Evolutionary conservation across 495 filamentous ascomycete genomes (phyloP).

Genomic region (Penicillium maclennaniae): DNA sequence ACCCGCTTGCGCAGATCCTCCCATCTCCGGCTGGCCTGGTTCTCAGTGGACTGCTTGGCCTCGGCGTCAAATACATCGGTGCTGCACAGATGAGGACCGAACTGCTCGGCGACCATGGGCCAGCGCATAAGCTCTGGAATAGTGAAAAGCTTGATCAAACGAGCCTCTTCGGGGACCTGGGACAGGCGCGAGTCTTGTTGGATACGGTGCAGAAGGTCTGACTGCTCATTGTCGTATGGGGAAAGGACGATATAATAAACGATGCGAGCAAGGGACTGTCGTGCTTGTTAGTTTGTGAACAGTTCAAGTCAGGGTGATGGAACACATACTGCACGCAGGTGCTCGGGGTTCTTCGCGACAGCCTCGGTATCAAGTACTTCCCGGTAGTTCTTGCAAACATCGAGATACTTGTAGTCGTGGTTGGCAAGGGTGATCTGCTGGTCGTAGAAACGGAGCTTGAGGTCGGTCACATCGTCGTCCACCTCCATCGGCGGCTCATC

Average conservation of each 20-base stretch:
- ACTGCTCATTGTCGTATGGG: conserved; percentile 97
- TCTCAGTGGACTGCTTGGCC: conserved; percentile 58
- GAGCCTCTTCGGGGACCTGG: conserved; percentile 66
- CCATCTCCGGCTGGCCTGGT: conserved; percentile 79
- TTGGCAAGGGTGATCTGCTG: conserved; percentile 93
- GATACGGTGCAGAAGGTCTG: conserved; percentile 92
- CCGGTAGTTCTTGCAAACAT: conserved; percentile 94
- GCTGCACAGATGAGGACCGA: conserved; percentile 80
- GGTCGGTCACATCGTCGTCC: conserved; percentile 88
- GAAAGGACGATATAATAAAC: conserved; percentile 97
- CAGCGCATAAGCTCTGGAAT: conserved; percentile 97
- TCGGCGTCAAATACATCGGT: conserved; percentile 78
- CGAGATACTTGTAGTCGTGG: conserved; percentile 94
- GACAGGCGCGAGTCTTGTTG: conserved; percentile 61
- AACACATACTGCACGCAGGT: conserved; percentile 71
- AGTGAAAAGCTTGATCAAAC: conserved; percentile 89
- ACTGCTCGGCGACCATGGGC: conserved; percentile 83
- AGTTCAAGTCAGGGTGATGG: not conserved
- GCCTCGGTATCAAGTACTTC: conserved; percentile 94
- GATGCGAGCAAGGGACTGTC: conserved; percentile 81
- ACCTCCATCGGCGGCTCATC: conserved; percentile 73
- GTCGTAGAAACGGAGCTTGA: conserved; percentile 94
- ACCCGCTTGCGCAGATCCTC: conserved; percentile 94
- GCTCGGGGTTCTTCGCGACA: conserved; percentile 80
- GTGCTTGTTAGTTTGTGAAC: not conserved